Evolutionary conservation across 805 yeast genomes (phyloP).

Genomic region (Pichia pseudocactophila): DNA sequence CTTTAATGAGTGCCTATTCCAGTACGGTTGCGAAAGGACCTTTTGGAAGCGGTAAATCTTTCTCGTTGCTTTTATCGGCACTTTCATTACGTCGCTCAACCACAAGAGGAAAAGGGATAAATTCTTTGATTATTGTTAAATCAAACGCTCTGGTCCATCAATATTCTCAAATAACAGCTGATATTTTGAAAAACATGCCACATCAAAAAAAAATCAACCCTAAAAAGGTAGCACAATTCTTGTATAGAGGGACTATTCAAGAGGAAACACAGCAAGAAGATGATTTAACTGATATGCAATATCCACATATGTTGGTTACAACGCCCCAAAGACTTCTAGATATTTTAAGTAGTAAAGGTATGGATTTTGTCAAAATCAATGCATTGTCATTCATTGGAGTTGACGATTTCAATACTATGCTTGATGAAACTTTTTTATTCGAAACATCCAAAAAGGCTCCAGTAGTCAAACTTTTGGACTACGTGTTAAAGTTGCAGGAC

Average conservation of each 20-base stretch:
- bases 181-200: constrained; percentile 10
- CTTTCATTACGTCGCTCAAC: constrained; percentile 18
- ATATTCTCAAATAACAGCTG: constrained; percentile 14
- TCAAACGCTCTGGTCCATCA: constrained; percentile 21
- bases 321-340: constrained; percentile 32
- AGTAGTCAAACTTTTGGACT: constrained; percentile 24
- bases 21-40: constrained; percentile 27
- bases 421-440: constrained; percentile 15
- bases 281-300: constrained; percentile 14
- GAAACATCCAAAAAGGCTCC: constrained; percentile 20
- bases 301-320: constrained; percentile 27
- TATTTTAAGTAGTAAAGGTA: constrained; percentile 26
- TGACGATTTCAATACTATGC: constrained; percentile 29
- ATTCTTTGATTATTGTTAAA: constrained; percentile 25
- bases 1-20: constrained; percentile 19
- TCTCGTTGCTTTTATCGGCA: constrained; percentile 22
- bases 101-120: constrained; percentile 22
- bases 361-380: constrained; percentile 23
- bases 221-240: constrained; percentile 22
- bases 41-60: constrained; percentile 26
- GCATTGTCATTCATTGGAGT: constrained; percentile 23
- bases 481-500: constrained; percentile 26
- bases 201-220: neutral
- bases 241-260: constrained; percentile 21
- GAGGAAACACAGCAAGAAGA: constrained; percentile 22